Percentiles rank a stretch among this genome's conserved stretches.
Conservation (phyloP, 306 rosid species). For the Quercus agrifolia region DNA sequence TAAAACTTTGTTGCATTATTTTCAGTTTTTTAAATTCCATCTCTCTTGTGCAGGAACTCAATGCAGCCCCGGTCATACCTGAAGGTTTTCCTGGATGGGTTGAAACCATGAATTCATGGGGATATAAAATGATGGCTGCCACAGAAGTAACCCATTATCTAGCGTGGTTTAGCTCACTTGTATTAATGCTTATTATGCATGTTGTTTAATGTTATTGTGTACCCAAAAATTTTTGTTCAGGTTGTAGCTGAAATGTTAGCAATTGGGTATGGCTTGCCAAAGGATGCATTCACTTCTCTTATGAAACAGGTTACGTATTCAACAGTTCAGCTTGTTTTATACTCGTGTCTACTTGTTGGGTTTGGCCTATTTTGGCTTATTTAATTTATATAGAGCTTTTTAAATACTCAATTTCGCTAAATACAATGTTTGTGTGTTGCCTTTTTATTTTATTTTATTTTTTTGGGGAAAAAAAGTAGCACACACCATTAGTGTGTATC, state of each 20-base stretch:
- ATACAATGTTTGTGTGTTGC: too few relatives aligned
- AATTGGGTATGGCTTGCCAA: slow-evolving; percentile 88
- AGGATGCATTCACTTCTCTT: slow-evolving; percentile 85
- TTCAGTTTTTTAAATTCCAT: neutral
- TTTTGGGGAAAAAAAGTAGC: too few relatives aligned
- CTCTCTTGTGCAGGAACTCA: slow-evolving; percentile 63
- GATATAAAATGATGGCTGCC: slow-evolving; percentile 84
- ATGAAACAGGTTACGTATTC: slow-evolving; percentile 68
- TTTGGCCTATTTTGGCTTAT: neutral
- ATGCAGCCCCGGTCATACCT: slow-evolving; percentile 89
- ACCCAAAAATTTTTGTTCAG: slow-evolving; percentile 26
- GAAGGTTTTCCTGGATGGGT: slow-evolving; percentile 89
- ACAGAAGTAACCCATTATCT: slow-evolving; percentile 45
- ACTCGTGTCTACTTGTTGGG: neutral
- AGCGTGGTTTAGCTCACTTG: neutral
- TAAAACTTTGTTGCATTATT: too few relatives aligned
- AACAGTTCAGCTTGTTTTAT: neutral
- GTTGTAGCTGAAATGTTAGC: slow-evolving; percentile 98
- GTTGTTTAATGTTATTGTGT: slow-evolving; percentile 5
- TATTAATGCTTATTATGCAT: neutral
- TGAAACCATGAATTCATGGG: slow-evolving; percentile 94
- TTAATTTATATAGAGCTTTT: too few relatives aligned
- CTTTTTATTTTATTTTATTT: too few relatives aligned
- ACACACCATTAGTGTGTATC: too few relatives aligned
- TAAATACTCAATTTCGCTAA: too few relatives aligned